Evolutionary conservation across 768 basidiomycete species (phyloP).

Genomic region (Chalciporus piperatus): DNA sequence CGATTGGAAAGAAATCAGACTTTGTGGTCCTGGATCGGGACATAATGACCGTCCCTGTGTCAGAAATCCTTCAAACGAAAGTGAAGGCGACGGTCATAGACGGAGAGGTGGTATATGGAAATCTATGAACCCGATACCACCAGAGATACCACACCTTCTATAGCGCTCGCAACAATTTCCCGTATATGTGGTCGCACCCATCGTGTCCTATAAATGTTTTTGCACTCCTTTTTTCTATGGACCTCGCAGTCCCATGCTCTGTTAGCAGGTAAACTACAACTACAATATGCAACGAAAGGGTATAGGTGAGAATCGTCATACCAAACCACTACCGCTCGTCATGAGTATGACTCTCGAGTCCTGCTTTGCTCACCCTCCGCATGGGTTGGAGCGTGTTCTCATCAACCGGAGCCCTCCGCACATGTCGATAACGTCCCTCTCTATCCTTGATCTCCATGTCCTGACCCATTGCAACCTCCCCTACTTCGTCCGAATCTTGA

Average conservation of each 20-base stretch:
- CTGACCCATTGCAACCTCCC: slow-evolving; percentile 53
- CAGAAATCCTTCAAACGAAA: slow-evolving; percentile 62
- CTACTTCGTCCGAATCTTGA: slow-evolving; percentile 27
- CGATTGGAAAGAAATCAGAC: slow-evolving; percentile 80
- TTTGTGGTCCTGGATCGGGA: slow-evolving; percentile 81
- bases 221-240: background rate
- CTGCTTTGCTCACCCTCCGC: slow-evolving; percentile 90
- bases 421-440: slow-evolving; percentile 83
- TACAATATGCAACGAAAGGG: slow-evolving; percentile 8
- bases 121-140: slow-evolving; percentile 15
- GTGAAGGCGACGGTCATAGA: slow-evolving; percentile 76
- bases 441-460: slow-evolving; percentile 89
- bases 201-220: background rate
- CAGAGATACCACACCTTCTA: too few relatives aligned
- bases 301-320: slow-evolving; percentile 6
- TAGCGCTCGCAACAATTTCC: too few relatives aligned
- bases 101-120: slow-evolving; percentile 65
- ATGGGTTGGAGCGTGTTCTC: slow-evolving; percentile 86
- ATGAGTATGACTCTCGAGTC: slow-evolving; percentile 65
- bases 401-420: slow-evolving; percentile 82
- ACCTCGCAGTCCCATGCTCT: background rate
- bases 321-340: slow-evolving; percentile 3
- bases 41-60: slow-evolving; percentile 62
- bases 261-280: slow-evolving; percentile 1
- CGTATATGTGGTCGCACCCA: background rate